Evolutionary conservation across 2,329 filamentous ascomycete species (phyloP).

Genomic region (Neofusicoccum kwambonambiense): DNA sequence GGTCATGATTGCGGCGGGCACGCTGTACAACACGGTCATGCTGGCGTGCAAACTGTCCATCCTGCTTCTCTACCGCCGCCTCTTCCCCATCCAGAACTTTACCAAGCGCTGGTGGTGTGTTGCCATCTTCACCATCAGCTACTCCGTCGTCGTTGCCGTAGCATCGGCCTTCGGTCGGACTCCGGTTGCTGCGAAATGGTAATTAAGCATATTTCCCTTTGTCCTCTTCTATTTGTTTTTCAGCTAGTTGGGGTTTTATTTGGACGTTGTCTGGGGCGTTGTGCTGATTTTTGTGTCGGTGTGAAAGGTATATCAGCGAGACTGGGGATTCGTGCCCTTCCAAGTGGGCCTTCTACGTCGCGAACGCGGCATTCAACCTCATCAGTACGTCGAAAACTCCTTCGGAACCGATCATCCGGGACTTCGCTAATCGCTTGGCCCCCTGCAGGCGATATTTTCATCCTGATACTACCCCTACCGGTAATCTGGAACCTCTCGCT

Average conservation of each 20-base stretch:
- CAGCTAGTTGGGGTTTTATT: neutral
- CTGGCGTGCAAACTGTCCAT: slow-evolving; percentile 20
- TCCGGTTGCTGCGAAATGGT: neutral
- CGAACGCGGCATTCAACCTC: slow-evolving; percentile 1
- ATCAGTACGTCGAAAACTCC: neutral
- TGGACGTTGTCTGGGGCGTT: neutral
- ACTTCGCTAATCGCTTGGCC: too few relatives aligned
- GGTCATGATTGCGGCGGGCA: neutral
- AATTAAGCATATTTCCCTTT: neutral
- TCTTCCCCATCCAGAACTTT: slow-evolving; percentile 15
- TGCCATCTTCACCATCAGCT: slow-evolving; percentile 1
- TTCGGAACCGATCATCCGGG: too few relatives aligned
- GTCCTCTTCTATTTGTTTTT: neutral
- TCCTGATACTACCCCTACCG: neutral
- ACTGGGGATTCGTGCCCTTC: neutral
- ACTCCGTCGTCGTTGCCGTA: neutral
- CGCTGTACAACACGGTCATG: slow-evolving; percentile 18
- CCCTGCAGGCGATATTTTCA: neutral
- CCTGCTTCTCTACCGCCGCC: slow-evolving; percentile 16
- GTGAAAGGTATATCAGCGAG: neutral
- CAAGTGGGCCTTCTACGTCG: neutral
- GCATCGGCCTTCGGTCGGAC: neutral
- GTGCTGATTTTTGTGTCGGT: neutral
- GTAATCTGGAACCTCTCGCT: neutral
- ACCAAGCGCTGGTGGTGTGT: neutral